Evolutionary conservation across 2,329 filamentous ascomycete genomes (phyloP).

Genomic region (Blastomyces emzantsi): DNA sequence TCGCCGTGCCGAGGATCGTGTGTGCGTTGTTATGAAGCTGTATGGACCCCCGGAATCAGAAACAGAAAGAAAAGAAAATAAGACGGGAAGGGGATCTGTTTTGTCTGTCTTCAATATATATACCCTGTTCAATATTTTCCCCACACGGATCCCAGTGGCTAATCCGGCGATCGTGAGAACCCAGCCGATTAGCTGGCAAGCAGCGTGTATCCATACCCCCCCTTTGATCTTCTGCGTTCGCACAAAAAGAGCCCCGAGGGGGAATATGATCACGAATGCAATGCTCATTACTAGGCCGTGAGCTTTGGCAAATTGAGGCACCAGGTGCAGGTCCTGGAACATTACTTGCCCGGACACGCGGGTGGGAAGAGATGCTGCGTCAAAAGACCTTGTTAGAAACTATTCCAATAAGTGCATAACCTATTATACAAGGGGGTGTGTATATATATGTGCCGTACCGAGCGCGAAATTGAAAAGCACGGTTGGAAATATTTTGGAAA

Average conservation of each 20-base stretch:
- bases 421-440: not conserved
- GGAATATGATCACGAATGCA: constrained; percentile 24
- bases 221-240: constrained; percentile 17
- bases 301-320: constrained; percentile 16
- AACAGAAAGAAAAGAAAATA: not conserved
- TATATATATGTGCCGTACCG: not conserved
- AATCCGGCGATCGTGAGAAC: constrained; percentile 24
- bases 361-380: constrained; percentile 1
- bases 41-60: not conserved
- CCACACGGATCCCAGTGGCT: constrained; percentile 24
- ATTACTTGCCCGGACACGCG: constrained; percentile 6
- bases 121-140: constrained; percentile 19
- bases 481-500: not conserved
- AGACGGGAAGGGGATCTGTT: not conserved
- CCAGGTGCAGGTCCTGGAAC: constrained; percentile 16
- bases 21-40: constrained; percentile 22
- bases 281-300: constrained; percentile 23
- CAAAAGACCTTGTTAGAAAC: not conserved
- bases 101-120: not conserved
- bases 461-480: not conserved
- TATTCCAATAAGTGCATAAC: not conserved
- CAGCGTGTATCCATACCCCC: constrained; percentile 20
- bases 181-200: constrained; percentile 22
- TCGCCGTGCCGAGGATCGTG: constrained; percentile 22
- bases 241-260: constrained; percentile 21